Evolutionary conservation across 2,329 filamentous ascomycete species (phyloP), one percentile per base, ranked within the genome.

Genomic region (Pyrenochaeta sp.): DNA sequence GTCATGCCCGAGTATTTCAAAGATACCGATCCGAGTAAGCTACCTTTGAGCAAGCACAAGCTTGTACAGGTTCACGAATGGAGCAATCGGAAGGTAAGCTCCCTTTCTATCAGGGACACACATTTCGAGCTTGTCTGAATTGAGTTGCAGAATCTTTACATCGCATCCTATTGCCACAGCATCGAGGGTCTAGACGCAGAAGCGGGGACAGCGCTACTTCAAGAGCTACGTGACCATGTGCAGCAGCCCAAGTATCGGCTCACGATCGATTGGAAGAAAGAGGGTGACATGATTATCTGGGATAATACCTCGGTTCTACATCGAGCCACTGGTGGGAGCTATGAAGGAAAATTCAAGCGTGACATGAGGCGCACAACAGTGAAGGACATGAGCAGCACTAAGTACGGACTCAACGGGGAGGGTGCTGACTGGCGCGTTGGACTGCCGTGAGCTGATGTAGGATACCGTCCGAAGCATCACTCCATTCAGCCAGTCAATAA

Each of bases 321-420:
- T 70, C 74, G 84, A 9, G 83, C 83, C 0, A 50, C 47, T 13
- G 73, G 76, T 1, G 84, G 84, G 0, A 69, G 72, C 0, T 86
- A 83, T 57, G 79, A 79, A 55, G 81, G 82, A 0, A 81, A 78
- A 64, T 82, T 78, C 65, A 76, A 66, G 59, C 74, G 84, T 34
- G 85, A 88, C 67, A 79, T 88, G 80, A 73, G 86, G 44, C 73
- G 86, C 55, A 82, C 83, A 5, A 87, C 85, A 0, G 84, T 87
- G 2, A 81, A 86, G 67, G 85, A 82, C 69, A 69, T 62, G 5
- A 78, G 78, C 52, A 54, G 43, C 6, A 63, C 67, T 19, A 78
- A 76, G 49, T 81, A 78, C 77, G 79, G 80, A 2, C 64, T 80
- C 56, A 82, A 82, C 68, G 39, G 39, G 7, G 39, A n/a, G 12